A percentile compares a stretch with the other conserved stretches of the same genome.
Evolutionary conservation across 768 basidiomycete species (phyloP).

Genomic region (Leucocoprinus birnbaumii): DNA sequence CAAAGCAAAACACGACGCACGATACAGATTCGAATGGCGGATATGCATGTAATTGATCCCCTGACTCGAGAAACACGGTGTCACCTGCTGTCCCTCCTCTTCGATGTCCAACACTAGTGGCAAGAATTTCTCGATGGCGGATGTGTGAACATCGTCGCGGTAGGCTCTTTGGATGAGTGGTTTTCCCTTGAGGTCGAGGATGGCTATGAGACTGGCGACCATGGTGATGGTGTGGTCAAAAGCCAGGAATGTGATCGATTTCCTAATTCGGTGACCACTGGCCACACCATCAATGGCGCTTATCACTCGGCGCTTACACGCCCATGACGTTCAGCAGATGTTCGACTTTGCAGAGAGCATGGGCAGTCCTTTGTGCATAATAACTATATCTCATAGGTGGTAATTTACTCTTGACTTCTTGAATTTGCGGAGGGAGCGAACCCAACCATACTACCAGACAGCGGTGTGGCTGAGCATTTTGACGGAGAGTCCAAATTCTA

Average conservation of each 20-base stretch:
- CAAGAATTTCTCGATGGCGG: constrained; percentile 90
- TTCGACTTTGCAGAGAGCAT: too few relatives aligned
- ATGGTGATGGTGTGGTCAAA: constrained; percentile 6
- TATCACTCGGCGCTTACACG: too few relatives aligned
- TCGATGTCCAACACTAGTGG: constrained; percentile 93
- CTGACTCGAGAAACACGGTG: constrained; percentile 93
- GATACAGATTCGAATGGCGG: constrained; percentile 94
- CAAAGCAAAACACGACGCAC: constrained; percentile 44
- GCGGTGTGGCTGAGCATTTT: too few relatives aligned
- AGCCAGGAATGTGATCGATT: neutral
- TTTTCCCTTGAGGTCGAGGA: constrained; percentile 98
- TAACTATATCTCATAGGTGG: too few relatives aligned
- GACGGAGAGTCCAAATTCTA: too few relatives aligned
- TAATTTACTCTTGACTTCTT: too few relatives aligned
- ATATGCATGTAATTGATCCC: constrained; percentile 99
- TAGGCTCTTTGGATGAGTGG: constrained; percentile 96
- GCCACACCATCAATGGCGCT: too few relatives aligned
- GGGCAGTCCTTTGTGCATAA: too few relatives aligned
- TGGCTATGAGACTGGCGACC: constrained; percentile 76
- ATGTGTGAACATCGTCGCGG: constrained; percentile 89
- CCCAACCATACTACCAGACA: too few relatives aligned
- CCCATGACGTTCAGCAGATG: too few relatives aligned
- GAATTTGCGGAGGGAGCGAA: too few relatives aligned
- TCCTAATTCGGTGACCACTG: constrained; percentile 3
- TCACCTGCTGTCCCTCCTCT: constrained; percentile 94